These are phyloP conservation scores for Diaporthe nobilis DNA, from an alignment of 2,329 filamentous ascomycete genomes.

Conservation along the genomic window DNA sequence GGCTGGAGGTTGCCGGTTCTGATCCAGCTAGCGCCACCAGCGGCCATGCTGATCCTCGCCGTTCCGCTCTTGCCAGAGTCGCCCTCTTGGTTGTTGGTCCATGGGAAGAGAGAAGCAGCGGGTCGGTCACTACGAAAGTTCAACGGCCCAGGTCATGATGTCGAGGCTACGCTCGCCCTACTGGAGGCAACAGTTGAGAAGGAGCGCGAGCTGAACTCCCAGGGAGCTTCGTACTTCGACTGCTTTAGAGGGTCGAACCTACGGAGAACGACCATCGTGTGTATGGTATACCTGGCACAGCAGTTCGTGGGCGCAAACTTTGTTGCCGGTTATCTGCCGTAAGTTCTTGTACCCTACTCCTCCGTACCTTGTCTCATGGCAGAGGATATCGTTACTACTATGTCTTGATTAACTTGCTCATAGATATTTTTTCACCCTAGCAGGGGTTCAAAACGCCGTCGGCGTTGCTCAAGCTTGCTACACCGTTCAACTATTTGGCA, in stretches of 20 bases:
- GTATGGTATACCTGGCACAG: conserved; percentile 8
- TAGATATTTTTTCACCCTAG: background rate
- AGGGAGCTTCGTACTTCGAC: conserved; percentile 6
- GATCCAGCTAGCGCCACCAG: conserved; percentile 49
- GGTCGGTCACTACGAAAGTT: conserved; percentile 1
- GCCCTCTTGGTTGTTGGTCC: background rate
- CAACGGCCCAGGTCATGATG: background rate
- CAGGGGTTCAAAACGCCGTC: conserved; percentile 9
- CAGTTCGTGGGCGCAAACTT: conserved; percentile 1
- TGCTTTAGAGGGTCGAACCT: conserved; percentile 1
- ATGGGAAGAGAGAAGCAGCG: conserved; percentile 6
- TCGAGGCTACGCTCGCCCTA: conserved; percentile 2
- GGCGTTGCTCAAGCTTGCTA: conserved; percentile 19
- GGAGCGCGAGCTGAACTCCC: conserved; percentile 1
- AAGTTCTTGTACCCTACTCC: background rate
- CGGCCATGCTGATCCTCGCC: conserved; percentile 48
- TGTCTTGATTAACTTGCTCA: background rate
- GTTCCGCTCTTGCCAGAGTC: conserved; percentile 41
- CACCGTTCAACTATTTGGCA: background rate
- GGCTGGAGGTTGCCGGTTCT: conserved; percentile 51
- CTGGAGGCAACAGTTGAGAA: background rate
- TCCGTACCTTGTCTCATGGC: no score
- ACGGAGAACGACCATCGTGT: background rate
- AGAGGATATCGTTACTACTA: no score
- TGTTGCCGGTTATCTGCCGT: conserved; percentile 7